phyloP scores from a whole-genome alignment of 805 yeast species.

The Clavispora santaluciae region DNA sequence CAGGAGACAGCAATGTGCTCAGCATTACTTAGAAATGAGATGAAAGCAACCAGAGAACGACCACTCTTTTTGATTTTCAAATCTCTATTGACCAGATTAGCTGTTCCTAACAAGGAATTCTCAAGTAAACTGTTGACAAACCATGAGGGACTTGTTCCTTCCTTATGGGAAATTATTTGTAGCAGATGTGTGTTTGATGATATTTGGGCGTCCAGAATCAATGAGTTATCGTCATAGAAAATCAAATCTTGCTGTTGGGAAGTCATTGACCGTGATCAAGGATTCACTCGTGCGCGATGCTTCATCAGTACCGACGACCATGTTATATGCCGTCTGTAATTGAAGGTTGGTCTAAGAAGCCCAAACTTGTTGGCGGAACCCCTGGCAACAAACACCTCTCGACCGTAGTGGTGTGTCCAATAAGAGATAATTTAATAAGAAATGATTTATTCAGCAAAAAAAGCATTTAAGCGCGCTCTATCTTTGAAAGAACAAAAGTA shows the following conservation, averaged over 20 bases:
- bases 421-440: too few species aligned
- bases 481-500: too few species aligned
- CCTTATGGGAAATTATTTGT: constrained; percentile 28
- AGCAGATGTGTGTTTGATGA: constrained; percentile 14
- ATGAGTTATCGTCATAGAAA: constrained; percentile 47
- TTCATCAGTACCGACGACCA: too few species aligned
- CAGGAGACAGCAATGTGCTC: constrained; percentile 32
- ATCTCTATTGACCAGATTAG: constrained; percentile 34
- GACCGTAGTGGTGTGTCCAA: too few species aligned
- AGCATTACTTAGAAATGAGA: constrained; percentile 31
- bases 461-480: too few species aligned
- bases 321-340: too few species aligned
- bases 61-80: constrained; percentile 12
- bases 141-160: constrained; percentile 64
- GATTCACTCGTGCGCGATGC: too few species aligned
- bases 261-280: too few species aligned
- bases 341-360: too few species aligned
- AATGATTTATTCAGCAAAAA: too few species aligned
- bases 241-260: constrained; percentile 56
- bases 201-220: constrained; percentile 27
- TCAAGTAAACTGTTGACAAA: constrained; percentile 52
- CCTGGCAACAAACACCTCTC: too few species aligned
- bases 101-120: constrained; percentile 44
- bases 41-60: constrained; percentile 29
- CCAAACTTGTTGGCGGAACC: too few species aligned